Evolutionary conservation across 148 eudicot species (phyloP).

Genomic region (Vaccinium corymbosum): DNA sequence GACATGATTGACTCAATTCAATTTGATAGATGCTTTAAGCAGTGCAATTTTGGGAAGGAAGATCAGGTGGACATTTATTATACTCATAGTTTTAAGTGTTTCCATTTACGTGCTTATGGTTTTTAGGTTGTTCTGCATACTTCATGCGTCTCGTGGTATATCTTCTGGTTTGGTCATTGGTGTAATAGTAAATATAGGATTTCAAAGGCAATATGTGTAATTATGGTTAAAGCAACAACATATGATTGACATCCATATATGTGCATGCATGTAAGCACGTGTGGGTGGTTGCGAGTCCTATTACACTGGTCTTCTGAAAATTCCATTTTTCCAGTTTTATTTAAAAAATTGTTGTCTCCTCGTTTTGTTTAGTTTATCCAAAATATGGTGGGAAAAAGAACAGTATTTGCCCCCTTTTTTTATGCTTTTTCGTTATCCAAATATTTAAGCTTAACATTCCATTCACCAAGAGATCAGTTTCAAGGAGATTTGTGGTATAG

Average conservation of each 20-base stretch:
- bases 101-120: background rate
- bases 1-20: background rate
- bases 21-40: background rate
- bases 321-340: background rate
- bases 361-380: background rate
- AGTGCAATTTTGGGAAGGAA: background rate
- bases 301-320: background rate
- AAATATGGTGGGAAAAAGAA: background rate
- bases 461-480: background rate
- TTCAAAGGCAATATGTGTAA: background rate
- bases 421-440: background rate
- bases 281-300: background rate
- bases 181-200: background rate
- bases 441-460: background rate
- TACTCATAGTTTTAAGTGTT: background rate
- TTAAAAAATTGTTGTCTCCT: background rate
- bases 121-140: background rate
- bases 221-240: background rate
- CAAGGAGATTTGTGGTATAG: background rate
- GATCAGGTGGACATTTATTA: background rate
- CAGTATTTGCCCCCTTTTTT: background rate
- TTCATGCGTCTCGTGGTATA: background rate
- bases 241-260: background rate
- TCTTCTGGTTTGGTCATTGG: background rate
- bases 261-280: background rate